Conservation (phyloP, 2,329 filamentous ascomycete species). For the Tolypocladium ovalisporum region DNA sequence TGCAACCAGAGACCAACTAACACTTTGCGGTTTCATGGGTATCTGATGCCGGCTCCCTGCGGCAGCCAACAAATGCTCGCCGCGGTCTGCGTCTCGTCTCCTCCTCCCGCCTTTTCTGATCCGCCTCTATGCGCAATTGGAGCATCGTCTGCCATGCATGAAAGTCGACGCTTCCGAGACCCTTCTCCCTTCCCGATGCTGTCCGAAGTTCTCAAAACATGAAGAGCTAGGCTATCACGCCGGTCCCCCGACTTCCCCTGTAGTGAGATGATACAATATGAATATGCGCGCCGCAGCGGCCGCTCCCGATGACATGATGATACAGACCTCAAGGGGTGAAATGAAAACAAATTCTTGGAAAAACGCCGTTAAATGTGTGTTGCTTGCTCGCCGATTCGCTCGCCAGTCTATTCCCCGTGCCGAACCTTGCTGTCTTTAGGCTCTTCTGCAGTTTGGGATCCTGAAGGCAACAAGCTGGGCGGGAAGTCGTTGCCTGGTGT, state of each 20-base stretch:
- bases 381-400: background rate
- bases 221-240: background rate
- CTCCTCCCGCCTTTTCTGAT: background rate
- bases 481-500: conserved; percentile 30
- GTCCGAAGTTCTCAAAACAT: background rate
- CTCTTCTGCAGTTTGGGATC: conserved; percentile 4
- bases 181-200: background rate
- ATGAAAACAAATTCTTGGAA: no score
- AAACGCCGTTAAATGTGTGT: conserved; percentile 1
- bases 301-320: background rate
- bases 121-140: background rate
- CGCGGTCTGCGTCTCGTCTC: background rate
- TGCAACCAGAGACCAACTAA: background rate
- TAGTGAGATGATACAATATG: background rate
- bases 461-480: conserved; percentile 18
- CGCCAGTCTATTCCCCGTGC: background rate
- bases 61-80: background rate
- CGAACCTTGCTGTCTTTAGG: background rate
- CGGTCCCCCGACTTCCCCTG: background rate
- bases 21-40: background rate
- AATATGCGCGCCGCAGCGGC: background rate
- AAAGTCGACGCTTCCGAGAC: background rate
- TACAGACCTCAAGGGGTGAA: conserved; percentile 6
- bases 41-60: background rate
- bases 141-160: background rate